These are phyloP conservation scores for Pulveroboletus sp. DNA, from an alignment of 768 basidiomycete genomes.

Conservation along the genomic window DNA sequence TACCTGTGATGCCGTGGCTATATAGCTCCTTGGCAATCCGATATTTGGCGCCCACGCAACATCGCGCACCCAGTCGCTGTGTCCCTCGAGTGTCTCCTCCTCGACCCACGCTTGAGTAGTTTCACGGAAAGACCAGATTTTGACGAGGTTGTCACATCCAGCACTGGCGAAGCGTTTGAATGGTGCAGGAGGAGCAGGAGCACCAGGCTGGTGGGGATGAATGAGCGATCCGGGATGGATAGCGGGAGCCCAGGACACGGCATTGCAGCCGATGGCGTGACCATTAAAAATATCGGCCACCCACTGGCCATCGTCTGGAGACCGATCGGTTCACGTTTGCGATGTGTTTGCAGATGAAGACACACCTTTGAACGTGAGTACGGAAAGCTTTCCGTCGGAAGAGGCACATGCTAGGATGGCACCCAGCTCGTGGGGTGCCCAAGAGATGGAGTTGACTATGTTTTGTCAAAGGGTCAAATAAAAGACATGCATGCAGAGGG, in stretches of 20 bases:
- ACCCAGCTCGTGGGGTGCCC: slow-evolving; percentile 98
- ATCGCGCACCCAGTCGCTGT: slow-evolving; percentile 97
- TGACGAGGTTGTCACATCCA: slow-evolving; percentile 94
- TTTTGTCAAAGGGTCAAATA: neutral
- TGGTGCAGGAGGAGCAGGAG: slow-evolving; percentile 40
- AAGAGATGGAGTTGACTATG: slow-evolving; percentile 93
- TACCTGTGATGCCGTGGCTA: slow-evolving; percentile 92
- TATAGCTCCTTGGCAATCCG: slow-evolving; percentile 90
- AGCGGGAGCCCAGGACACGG: slow-evolving; percentile 97
- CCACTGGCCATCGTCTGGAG: slow-evolving; percentile 91
- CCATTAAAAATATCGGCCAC: slow-evolving; percentile 93
- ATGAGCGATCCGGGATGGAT: slow-evolving; percentile 83
- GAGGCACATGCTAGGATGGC: slow-evolving; percentile 96
- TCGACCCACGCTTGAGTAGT: slow-evolving; percentile 87
- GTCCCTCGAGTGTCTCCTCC: slow-evolving; percentile 88
- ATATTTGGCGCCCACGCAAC: slow-evolving; percentile 99
- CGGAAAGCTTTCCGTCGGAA: slow-evolving; percentile 95
- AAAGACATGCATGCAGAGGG: neutral
- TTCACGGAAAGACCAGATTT: slow-evolving; percentile 90
- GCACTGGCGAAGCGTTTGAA: slow-evolving; percentile 94
- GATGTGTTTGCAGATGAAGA: slow-evolving; percentile 5
- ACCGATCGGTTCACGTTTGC: neutral
- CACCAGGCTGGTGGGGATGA: slow-evolving; percentile 53
- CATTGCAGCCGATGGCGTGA: slow-evolving; percentile 95
- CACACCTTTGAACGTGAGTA: slow-evolving; percentile 93